phyloP scores from a whole-genome alignment of 2,329 filamentous ascomycete species.

The Trichoderma breve region DNA sequence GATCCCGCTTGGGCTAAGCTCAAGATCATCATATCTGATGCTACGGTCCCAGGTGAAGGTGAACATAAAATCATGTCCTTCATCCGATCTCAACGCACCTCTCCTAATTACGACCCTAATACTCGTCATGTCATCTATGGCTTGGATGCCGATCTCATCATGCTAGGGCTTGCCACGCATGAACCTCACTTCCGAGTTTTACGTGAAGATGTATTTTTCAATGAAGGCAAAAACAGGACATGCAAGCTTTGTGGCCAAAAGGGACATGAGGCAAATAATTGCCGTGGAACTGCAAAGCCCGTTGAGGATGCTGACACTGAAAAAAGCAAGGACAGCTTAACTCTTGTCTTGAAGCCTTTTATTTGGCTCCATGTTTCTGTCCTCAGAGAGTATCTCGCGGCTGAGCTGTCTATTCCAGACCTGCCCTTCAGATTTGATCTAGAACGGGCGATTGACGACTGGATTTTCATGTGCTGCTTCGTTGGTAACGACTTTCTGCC shows the following conservation, averaged over 20 bases:
- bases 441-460: conserved; percentile 92
- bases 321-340: conserved; percentile 73
- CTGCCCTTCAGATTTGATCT: conserved; percentile 89
- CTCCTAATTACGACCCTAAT: conserved; percentile 90
- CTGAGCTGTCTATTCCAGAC: conserved; percentile 79
- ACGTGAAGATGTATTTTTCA: conserved; percentile 93
- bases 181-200: conserved; percentile 96
- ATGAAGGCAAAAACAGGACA: conserved; percentile 76
- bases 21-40: conserved; percentile 98
- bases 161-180: conserved; percentile 94
- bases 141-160: conserved; percentile 95
- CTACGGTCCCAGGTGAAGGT: conserved; percentile 94
- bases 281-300: conserved; percentile 71
- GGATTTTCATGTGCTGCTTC: conserved; percentile 99
- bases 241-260: conserved; percentile 90
- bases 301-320: conserved; percentile 78
- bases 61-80: conserved; percentile 99
- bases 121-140: conserved; percentile 98
- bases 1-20: conserved; percentile 93
- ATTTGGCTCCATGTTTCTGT: conserved; percentile 97
- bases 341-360: conserved; percentile 74
- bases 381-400: conserved; percentile 86
- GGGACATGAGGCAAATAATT: conserved; percentile 85
- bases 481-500: conserved; percentile 98
- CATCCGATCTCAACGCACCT: conserved; percentile 86